Evolutionary conservation across 768 basidiomycete species (phyloP), one percentile per base, ranked within the genome.

Genomic region (Artomyces pyxidatus): DNA sequence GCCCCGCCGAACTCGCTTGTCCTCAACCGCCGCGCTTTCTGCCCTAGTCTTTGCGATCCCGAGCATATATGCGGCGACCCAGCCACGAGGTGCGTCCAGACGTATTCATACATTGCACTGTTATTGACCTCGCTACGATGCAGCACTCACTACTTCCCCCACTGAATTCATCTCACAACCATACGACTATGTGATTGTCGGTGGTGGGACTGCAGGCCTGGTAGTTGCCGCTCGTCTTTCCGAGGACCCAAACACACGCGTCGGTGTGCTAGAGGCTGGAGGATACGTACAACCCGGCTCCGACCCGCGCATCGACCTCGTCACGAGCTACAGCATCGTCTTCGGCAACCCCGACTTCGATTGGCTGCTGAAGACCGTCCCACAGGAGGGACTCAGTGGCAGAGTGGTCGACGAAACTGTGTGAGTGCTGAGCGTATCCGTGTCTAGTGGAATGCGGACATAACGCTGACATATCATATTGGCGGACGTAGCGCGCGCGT

Each of bases 261-360:
- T 63, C 6, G 51, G 51, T 10, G 83, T 63, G 21, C 60, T 67
- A 45, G 66, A 67, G 49, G 66, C 63, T 1, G 65, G 65, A 11
- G 43, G 39, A 23, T 55, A 55, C 47, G 51, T 55, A 27, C 19
- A 45, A n/a, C 50, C 53, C 4, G 53, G 53, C 19, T 32, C 46
- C 41, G 53, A 54, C 6, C 37, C 53, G 11, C 46, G 42, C 25
- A 47, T 54, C 38, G 50, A 54, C 23, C 21, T 47, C 42, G 29
- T 54, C 35, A 42, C 51, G 23, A 47, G 50, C 22, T 54, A 54
- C 17, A 45, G 53, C 2, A 29, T 37, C 2, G 53, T 54, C 29
- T 54, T 54, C 42, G 53, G 50, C 16, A 50, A 54, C 27, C 50
- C 53, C 4, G 32, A 35, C 14, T 48, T 17, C 3, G 53, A 54